phyloP scores from a whole-genome alignment of 148 eudicot species.

The Rhododendron molle region DNA sequence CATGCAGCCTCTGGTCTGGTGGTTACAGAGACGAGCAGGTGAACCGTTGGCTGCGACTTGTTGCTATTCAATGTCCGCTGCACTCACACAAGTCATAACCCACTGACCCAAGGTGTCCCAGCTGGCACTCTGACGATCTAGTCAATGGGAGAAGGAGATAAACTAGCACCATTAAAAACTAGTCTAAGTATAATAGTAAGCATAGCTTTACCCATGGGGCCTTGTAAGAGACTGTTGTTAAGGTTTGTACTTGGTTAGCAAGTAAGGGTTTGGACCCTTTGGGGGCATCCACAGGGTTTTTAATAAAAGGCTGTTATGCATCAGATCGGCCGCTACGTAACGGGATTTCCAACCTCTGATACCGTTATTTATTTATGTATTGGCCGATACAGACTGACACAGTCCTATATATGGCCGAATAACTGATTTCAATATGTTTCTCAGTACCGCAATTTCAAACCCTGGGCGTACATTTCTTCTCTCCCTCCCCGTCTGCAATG shows the following conservation, averaged over 20 bases:
- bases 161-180: background rate
- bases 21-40: background rate
- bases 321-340: background rate
- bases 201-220: background rate
- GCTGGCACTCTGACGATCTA: background rate
- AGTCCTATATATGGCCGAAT: too few relatives aligned
- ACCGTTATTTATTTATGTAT: too few relatives aligned
- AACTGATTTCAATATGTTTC: too few relatives aligned
- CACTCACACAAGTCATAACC: background rate
- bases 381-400: too few relatives aligned
- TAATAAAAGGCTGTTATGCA: background rate
- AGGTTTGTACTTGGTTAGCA: background rate
- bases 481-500: background rate
- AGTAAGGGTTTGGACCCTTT: background rate
- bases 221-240: background rate
- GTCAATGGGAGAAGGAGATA: background rate
- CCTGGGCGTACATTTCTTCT: too few relatives aligned
- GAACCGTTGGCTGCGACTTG: background rate
- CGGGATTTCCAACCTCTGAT: background rate
- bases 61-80: background rate
- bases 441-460: too few relatives aligned
- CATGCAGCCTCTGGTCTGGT: background rate
- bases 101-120: background rate
- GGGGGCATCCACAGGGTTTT: background rate
- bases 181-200: background rate